phyloP scores from a whole-genome alignment of 306 rosid genomes.

The Cucumis hystrix region DNA sequence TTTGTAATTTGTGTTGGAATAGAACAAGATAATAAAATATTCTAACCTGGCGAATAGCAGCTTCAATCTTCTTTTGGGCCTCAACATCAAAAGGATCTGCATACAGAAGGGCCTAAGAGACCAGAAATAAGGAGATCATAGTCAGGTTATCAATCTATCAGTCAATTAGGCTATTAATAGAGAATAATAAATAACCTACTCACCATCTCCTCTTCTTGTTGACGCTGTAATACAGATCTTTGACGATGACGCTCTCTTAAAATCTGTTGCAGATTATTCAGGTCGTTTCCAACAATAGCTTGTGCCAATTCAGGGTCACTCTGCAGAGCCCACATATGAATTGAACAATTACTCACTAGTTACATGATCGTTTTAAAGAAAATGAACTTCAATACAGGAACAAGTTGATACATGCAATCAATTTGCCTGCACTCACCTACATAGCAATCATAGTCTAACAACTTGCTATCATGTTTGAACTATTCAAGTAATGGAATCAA shows the following conservation, averaged over 20 bases:
- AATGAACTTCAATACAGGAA: neutral
- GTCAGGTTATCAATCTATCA: neutral
- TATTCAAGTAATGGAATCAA: neutral
- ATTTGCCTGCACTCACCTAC: neutral
- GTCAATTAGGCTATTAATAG: neutral
- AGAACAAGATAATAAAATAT: neutral
- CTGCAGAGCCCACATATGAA: constrained; percentile 21
- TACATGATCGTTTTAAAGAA: neutral
- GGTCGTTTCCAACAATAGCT: constrained; percentile 68
- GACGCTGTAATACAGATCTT: constrained; percentile 41
- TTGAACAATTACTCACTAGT: neutral
- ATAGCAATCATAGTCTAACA: neutral
- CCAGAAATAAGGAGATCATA: constrained; percentile 5
- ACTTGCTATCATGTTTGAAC: neutral
- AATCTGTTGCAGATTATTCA: constrained; percentile 59
- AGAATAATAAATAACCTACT: constrained; percentile 12
- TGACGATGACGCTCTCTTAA: constrained; percentile 48
- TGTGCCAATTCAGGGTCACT: constrained; percentile 87
- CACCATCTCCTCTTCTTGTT: constrained; percentile 81
- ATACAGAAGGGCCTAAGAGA: constrained; percentile 66
- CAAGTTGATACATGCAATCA: neutral
- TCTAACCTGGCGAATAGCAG: constrained; percentile 84
- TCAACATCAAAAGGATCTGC: constrained; percentile 98
- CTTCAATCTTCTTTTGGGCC: constrained; percentile 96
- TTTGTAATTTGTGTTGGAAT: neutral